Base-by-base conservation (phyloP, 2,329 filamentous ascomycete genomes). In the Stenocarpella maydis region DNA sequence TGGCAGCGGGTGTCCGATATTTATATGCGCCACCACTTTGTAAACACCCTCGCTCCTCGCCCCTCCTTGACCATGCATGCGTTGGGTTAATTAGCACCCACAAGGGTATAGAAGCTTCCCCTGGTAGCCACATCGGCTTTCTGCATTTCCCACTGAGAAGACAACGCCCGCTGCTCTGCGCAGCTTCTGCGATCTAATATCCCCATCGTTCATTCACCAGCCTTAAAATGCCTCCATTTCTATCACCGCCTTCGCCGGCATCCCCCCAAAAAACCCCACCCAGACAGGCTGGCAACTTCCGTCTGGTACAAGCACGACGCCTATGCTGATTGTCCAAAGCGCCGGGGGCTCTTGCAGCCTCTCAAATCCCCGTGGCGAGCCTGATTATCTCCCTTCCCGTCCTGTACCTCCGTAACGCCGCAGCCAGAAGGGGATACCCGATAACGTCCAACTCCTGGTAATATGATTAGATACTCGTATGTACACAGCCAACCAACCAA, bases 381-480 rank as follows among this genome's bases (percentile, higher is more conserved):
- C 58, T 61, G 43, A 24, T 34, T 61, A 28, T 24, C 19, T 15
- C 41, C 41, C 21, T n/a, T 17, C 24, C 49, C n/a, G 31, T 34
- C 31, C 31, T 34, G 34, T 58, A 4, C 28, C 10, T 47, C 24
- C 58, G 26, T 37, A 63, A 63, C 58, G 58, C 58, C 58, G 14
- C 24, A 43, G 43, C 28, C 58, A 21, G 28, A 47, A 63, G 31
- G 14, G 26, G 28, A 47, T 49, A 24, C 43, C 43, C 58, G 41
- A 24, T 49, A 49, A 47, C 24, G 19, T 24, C 19, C 34, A 61
- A 41, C 47, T 41, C 41, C 34, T 15, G n/a, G n/a, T n/a, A 47
- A 34, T 45, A 28, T 47, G 58, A 61, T 61, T 61, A 61, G 58
- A 61, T 37, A 24, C 41, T 63, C 31, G 43, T 63, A 49, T 63